Base-by-base conservation (phyloP, 1,284 basidiomycete genomes). In the Ganoderma resinaceum region DNA sequence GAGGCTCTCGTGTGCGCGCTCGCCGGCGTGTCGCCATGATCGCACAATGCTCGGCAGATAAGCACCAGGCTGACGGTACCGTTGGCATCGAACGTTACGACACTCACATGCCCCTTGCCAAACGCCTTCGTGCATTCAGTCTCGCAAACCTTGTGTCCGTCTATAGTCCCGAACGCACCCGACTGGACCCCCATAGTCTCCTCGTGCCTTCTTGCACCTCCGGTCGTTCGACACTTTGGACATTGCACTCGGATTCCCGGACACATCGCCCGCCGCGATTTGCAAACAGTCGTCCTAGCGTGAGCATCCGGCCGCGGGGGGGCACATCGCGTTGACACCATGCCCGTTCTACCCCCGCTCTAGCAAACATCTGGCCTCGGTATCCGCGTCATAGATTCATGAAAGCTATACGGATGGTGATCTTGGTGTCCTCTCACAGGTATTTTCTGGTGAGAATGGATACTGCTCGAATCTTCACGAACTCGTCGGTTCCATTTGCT, bases 91-190 rank as follows among this genome's bases (percentile, higher is more conserved):
- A 49, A 52, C 42, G 46, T 49, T 14, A 49, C 46, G 23, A 23
- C 59, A 66, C 70, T 69, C 70, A 72, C 70, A 72, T 72, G 68
- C 35, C 68, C 66, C 23, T 43, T 40, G n/a, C n/a, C 33, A 33
- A 37, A 59, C 64, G 63, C 70, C 61, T 71, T 66, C 67, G 62
- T 53, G 40, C 67, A 71, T 71, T 71, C 70, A 69, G 46, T 63
- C 68, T 59, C 9, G 40, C 57, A 63, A 69, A 71, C 61, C 64
- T 37, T 61, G 59, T 55, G 31, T 23, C 33, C 62, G 26, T 6
- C 18, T 59, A 3, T 7, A 29, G 35, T 37, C 33, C 57, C 33
- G 33, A 35, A 35, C 37, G 18, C 14, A n/a, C 57, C 57, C 33
- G 57, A 59, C 57, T 38, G 33, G 57, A 14, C 46, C 46, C 14